Percentiles rank a stretch among this genome's conserved stretches.
phyloP scores from a whole-genome alignment of 2,329 filamentous ascomycete species.

The Exserohilum turcica region DNA sequence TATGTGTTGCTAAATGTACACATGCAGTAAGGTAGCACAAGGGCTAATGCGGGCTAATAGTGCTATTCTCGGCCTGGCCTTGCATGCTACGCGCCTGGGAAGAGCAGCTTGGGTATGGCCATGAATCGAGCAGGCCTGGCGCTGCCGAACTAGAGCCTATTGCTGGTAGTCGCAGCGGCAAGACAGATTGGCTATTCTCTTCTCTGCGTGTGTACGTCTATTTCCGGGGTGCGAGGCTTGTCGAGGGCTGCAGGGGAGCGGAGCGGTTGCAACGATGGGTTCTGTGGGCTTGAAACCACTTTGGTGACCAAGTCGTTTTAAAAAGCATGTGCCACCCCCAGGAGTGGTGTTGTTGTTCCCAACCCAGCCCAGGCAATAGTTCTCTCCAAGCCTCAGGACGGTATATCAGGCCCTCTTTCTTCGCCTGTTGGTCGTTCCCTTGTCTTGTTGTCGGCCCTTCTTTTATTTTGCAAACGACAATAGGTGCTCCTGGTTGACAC shows the following conservation, averaged over 20 bases:
- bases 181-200: slow-evolving; percentile 25
- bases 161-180: slow-evolving; percentile 23
- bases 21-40: slow-evolving; percentile 15
- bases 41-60: slow-evolving; percentile 16
- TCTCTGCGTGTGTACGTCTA: slow-evolving; percentile 14
- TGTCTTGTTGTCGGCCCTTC: slow-evolving; percentile 30
- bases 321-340: slow-evolving; percentile 37
- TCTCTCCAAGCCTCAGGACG: slow-evolving; percentile 7
- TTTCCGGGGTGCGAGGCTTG: slow-evolving; percentile 7
- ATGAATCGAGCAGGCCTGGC: slow-evolving; percentile 10
- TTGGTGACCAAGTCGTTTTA: slow-evolving; percentile 41
- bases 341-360: slow-evolving; percentile 13
- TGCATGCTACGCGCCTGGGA: slow-evolving; percentile 39
- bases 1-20: slow-evolving; percentile 17
- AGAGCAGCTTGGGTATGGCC: slow-evolving; percentile 10
- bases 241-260: slow-evolving; percentile 2
- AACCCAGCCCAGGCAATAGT: slow-evolving; percentile 22
- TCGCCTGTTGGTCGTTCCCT: slow-evolving; percentile 12
- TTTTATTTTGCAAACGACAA: slow-evolving; percentile 17
- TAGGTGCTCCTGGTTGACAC: slow-evolving; percentile 41
- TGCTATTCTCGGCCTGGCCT: slow-evolving; percentile 19
- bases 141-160: slow-evolving; percentile 10
- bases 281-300: slow-evolving; percentile 35
- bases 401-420: slow-evolving; percentile 19
- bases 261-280: slow-evolving; percentile 14